These are phyloP conservation scores for Neckera pumila DNA, from an alignment of 225 moss, liverwort and hornwort species.

Conservation along the genomic window DNA sequence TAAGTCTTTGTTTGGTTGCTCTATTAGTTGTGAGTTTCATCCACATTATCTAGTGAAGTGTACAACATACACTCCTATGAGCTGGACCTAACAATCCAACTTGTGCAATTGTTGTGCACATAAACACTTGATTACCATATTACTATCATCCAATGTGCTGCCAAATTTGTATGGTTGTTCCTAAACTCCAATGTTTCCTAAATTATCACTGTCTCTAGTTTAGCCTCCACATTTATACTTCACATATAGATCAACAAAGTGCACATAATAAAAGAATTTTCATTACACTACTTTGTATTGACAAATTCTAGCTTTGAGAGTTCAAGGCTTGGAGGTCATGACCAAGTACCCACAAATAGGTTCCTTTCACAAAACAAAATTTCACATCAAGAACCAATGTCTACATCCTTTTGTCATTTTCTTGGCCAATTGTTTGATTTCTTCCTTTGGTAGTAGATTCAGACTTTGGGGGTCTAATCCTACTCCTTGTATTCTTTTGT, in stretches of 20 bases:
- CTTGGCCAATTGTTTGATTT: background rate
- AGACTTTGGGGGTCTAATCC: background rate
- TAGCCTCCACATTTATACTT: background rate
- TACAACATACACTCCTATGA: background rate
- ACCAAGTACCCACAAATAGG: background rate
- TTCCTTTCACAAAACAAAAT: background rate
- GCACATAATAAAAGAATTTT: background rate
- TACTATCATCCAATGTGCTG: background rate
- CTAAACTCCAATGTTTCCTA: background rate
- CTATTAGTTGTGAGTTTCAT: too few species aligned
- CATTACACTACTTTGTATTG: background rate
- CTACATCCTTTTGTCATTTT: accelerated
- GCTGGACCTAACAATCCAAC: accelerated
- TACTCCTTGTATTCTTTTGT: background rate
- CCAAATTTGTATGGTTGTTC: background rate
- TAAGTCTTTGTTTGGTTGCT: too few species aligned
- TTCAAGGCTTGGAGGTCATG: accelerated
- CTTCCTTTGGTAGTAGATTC: background rate
- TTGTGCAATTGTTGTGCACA: accelerated
- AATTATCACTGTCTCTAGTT: background rate
- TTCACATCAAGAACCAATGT: background rate
- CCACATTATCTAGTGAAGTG: too few species aligned
- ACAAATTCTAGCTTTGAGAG: background rate
- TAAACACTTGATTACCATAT: background rate
- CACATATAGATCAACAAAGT: background rate